Percentiles rank a stretch among this genome's conserved stretches.
These are phyloP conservation scores for Polyrhizophydium stewartii DNA, from an alignment of 371 early-diverging fungal genomes.

Conservation along the genomic window DNA sequence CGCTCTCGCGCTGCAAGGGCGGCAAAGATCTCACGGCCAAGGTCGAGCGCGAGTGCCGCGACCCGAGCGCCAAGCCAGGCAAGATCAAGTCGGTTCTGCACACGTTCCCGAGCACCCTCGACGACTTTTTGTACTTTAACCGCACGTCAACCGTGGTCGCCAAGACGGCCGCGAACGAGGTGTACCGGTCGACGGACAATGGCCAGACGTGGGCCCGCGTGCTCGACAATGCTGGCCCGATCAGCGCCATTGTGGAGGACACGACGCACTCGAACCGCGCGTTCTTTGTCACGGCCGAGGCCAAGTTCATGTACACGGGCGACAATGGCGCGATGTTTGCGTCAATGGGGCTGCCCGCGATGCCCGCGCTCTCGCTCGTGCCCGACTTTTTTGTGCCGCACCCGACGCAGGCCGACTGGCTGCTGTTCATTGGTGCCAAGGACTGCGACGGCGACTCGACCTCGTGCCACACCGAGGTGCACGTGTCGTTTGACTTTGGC, in stretches of 20 bases:
- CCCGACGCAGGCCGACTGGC: constrained; percentile 64
- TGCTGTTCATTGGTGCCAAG: constrained; percentile 69
- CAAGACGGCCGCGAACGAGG: background rate
- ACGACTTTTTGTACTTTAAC: constrained; percentile 63
- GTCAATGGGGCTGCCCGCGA: constrained; percentile 29
- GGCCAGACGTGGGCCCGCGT: background rate
- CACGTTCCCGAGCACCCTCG: constrained; percentile 45
- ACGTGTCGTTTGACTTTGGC: constrained; percentile 2
- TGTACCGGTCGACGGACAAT: background rate
- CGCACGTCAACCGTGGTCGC: constrained; percentile 49
- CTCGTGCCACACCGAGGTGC: background rate
- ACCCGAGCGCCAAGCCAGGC: background rate
- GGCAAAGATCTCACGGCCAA: constrained; percentile 48
- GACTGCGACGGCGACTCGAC: constrained; percentile 33
- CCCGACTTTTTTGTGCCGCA: constrained; percentile 62
- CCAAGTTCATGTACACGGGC: constrained; percentile 59
- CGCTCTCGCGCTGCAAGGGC: constrained; percentile 37
- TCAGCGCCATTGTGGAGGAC: constrained; percentile 61
- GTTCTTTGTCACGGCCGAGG: constrained; percentile 65
- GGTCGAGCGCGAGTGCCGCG: constrained; percentile 56
- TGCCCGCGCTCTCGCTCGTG: constrained; percentile 11
- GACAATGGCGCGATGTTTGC: constrained; percentile 67
- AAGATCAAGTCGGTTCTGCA: constrained; percentile 10
- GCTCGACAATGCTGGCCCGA: constrained; percentile 5
- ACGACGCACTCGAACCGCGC: constrained; percentile 65